A percentile compares a stretch with the other conserved stretches of the same genome.
phyloP scores from a whole-genome alignment of 1,284 basidiomycete species.

The Cerrena zonata region DNA sequence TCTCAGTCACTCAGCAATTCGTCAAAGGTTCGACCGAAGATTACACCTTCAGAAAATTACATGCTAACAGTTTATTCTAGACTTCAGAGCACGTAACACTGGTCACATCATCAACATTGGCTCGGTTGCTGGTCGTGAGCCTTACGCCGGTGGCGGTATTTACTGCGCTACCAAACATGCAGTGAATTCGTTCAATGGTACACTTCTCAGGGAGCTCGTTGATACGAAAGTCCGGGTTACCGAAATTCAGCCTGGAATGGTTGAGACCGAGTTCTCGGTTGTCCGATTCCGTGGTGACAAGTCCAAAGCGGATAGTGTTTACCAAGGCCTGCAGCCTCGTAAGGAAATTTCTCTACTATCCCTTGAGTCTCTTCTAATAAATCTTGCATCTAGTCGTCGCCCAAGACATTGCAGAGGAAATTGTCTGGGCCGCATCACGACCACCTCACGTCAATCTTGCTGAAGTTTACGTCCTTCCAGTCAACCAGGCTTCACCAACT shows the following conservation, averaged over 20 bases:
- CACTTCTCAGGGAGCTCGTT: conserved; percentile 81
- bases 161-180: conserved; percentile 86
- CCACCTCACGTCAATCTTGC: conserved; percentile 85
- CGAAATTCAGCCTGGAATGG: conserved; percentile 90
- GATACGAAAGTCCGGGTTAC: conserved; percentile 88
- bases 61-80: conserved; percentile 30
- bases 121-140: conserved; percentile 85
- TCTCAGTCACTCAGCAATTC: conserved; percentile 75
- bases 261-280: conserved; percentile 88
- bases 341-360: too few relatives aligned
- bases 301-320: conserved; percentile 79
- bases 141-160: conserved; percentile 83
- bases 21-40: conserved; percentile 48
- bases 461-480: conserved; percentile 72
- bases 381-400: conserved; percentile 53
- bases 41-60: neutral
- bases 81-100: conserved; percentile 82
- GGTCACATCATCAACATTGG: conserved; percentile 97
- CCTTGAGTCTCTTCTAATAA: conserved; percentile 1
- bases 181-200: conserved; percentile 81
- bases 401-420: conserved; percentile 90
- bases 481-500: conserved; percentile 75
- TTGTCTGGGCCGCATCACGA: conserved; percentile 89
- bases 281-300: conserved; percentile 84
- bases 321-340: conserved; percentile 79